Conservation (phyloP, 2,329 filamentous ascomycete species). For the Amphichorda felina region DNA sequence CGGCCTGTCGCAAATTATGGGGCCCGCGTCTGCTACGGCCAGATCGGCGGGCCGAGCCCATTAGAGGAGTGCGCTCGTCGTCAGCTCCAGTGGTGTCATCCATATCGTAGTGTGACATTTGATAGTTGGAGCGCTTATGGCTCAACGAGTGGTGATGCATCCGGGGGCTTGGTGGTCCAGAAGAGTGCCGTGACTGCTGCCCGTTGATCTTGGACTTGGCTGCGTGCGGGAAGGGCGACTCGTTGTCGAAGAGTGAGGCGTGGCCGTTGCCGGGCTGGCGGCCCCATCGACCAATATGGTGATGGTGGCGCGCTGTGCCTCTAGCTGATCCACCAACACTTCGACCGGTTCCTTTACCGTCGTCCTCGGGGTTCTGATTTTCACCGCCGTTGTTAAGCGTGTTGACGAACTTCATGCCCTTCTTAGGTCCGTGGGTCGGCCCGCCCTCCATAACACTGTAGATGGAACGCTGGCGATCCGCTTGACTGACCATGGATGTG, state of each 20-base stretch:
- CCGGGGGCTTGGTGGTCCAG: slow-evolving; percentile 52
- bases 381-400: slow-evolving; percentile 52
- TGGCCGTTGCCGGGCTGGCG: slow-evolving; percentile 56
- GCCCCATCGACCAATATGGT: slow-evolving; percentile 62
- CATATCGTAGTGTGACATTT: slow-evolving; percentile 62
- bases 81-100: slow-evolving; percentile 71
- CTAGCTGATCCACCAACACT: slow-evolving; percentile 50
- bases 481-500: slow-evolving; percentile 67
- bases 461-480: slow-evolving; percentile 54
- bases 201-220: slow-evolving; percentile 51
- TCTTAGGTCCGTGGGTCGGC: slow-evolving; percentile 43
- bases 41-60: slow-evolving; percentile 26
- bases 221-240: slow-evolving; percentile 65
- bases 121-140: slow-evolving; percentile 40
- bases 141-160: slow-evolving; percentile 9
- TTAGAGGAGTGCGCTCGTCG: slow-evolving; percentile 77
- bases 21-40: slow-evolving; percentile 40
- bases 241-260: slow-evolving; percentile 62
- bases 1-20: slow-evolving; percentile 54
- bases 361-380: slow-evolving; percentile 44
- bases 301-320: slow-evolving; percentile 63
- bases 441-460: slow-evolving; percentile 53
- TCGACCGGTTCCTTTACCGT: slow-evolving; percentile 50
- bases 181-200: slow-evolving; percentile 44
- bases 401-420: slow-evolving; percentile 94